phyloP scores from a whole-genome alignment of 2,329 filamentous ascomycete genomes.

The Juglanconis oblonga region DNA sequence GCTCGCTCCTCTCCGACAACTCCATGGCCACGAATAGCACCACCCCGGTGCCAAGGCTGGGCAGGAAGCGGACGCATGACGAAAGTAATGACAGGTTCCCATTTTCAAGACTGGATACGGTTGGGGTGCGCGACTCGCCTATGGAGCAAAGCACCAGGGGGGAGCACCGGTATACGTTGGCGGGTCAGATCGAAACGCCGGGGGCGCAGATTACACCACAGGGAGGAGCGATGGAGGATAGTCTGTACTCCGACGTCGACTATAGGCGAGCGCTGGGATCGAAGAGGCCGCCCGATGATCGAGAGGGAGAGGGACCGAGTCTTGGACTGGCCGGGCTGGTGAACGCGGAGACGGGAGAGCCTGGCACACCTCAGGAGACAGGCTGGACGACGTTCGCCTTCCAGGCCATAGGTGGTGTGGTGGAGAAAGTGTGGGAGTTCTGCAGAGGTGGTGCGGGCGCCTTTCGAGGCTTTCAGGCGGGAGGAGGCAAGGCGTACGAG shows the following conservation, averaged over 20 bases:
- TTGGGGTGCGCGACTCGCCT: constrained; percentile 25
- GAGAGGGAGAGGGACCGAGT: constrained; percentile 29
- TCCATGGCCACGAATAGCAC: constrained; percentile 27
- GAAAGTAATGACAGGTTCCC: constrained; percentile 24
- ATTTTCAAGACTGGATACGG: constrained; percentile 31
- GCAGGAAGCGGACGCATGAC: constrained; percentile 42
- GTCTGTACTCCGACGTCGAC: constrained; percentile 55
- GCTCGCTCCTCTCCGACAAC: constrained; percentile 36
- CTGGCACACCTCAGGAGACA: constrained; percentile 27
- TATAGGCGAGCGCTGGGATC: constrained; percentile 53
- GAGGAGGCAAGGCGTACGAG: constrained; percentile 71
- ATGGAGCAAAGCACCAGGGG: constrained; percentile 20
- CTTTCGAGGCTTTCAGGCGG: constrained; percentile 84
- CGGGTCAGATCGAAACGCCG: constrained; percentile 52
- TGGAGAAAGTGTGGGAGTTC: constrained; percentile 81
- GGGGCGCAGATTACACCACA: constrained; percentile 27
- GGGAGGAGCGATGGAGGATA: constrained; percentile 45
- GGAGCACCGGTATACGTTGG: constrained; percentile 44
- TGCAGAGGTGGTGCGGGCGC: constrained; percentile 68
- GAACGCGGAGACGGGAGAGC: constrained; percentile 24
- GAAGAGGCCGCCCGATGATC: constrained; percentile 36
- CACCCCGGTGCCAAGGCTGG: constrained; percentile 32
- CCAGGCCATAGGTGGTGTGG: constrained; percentile 61
- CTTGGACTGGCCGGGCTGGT: constrained; percentile 30
- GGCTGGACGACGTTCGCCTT: constrained; percentile 60